These are phyloP conservation scores for Diaporthe sp. DNA, from an alignment of 2,329 filamentous ascomycete species.

Conservation along the genomic window DNA sequence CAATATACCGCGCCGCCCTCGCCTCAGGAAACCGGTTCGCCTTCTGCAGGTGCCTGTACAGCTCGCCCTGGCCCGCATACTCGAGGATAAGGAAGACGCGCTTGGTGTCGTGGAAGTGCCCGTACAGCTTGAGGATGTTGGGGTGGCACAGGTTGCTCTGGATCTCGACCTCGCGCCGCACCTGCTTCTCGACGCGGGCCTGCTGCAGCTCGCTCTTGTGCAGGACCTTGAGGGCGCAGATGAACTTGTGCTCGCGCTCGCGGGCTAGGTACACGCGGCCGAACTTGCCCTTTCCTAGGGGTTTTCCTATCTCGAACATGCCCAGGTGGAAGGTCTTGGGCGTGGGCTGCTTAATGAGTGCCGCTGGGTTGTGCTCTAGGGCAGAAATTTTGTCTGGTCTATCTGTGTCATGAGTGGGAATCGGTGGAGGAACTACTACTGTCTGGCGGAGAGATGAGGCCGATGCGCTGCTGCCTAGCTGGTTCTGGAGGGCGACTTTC, in stretches of 20 bases:
- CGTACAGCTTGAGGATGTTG: conserved; percentile 73
- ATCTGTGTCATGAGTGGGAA: neutral
- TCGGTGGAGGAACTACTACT: accelerated
- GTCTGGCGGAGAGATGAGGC: neutral
- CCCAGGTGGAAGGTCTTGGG: conserved; percentile 57
- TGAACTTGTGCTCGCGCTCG: conserved; percentile 75
- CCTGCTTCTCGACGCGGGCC: conserved; percentile 78
- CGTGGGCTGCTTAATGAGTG: neutral
- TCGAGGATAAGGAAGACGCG: conserved; percentile 81
- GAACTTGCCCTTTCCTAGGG: conserved; percentile 81
- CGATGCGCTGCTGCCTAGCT: neutral
- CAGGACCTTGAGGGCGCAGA: conserved; percentile 80
- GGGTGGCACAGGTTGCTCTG: conserved; percentile 80
- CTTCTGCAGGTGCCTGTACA: conserved; percentile 79
- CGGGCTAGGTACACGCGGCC: conserved; percentile 80
- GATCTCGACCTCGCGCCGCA: conserved; percentile 80
- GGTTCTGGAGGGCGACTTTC: conserved; percentile 1
- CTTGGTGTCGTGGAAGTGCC: conserved; percentile 80
- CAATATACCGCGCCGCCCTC: conserved; percentile 79
- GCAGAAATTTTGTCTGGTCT: accelerated
- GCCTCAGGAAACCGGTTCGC: conserved; percentile 73
- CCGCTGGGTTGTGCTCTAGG: neutral
- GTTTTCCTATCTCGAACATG: conserved; percentile 83
- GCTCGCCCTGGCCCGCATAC: conserved; percentile 74
- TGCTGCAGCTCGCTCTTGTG: conserved; percentile 79